Percentiles rank a stretch among this genome's conserved stretches.
Evolutionary conservation across 345 rosid species (phyloP).

Genomic region (Eucalyptus brandiana): DNA sequence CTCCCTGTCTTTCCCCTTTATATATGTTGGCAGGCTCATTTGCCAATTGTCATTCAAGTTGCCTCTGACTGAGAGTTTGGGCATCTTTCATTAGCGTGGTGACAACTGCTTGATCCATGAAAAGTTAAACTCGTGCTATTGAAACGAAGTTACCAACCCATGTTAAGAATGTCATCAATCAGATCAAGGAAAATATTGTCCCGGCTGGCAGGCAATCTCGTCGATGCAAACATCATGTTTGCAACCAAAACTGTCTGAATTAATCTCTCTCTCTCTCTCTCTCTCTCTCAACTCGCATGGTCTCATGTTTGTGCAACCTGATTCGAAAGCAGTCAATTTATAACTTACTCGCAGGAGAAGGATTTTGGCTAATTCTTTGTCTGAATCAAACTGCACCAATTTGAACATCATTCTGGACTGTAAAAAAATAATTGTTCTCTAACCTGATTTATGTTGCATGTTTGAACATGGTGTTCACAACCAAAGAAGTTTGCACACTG

Average conservation of each 20-base stretch:
- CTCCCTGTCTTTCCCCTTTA: neutral
- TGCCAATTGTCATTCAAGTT: neutral
- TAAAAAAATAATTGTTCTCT: neutral
- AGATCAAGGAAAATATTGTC: neutral
- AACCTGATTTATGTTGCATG: neutral
- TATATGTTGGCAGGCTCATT: neutral
- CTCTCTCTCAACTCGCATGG: slow-evolving; percentile 3
- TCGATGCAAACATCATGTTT: neutral
- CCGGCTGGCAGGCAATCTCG: neutral
- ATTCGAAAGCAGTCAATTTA: neutral
- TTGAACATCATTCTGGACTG: neutral
- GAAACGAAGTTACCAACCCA: neutral
- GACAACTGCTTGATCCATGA: neutral
- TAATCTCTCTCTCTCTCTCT: neutral
- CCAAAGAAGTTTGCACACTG: neutral
- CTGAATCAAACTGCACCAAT: neutral
- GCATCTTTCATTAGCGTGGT: neutral
- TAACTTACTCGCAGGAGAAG: neutral
- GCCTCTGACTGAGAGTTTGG: neutral
- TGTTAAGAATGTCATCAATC: neutral
- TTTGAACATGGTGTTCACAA: neutral
- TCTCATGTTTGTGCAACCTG: neutral
- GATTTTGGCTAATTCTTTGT: neutral
- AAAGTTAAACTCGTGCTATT: neutral
- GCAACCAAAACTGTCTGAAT: neutral